Evolutionary conservation across 768 basidiomycete species (phyloP), one percentile per base, ranked within the genome.

Genomic region (Hydnomerulius pinastri): DNA sequence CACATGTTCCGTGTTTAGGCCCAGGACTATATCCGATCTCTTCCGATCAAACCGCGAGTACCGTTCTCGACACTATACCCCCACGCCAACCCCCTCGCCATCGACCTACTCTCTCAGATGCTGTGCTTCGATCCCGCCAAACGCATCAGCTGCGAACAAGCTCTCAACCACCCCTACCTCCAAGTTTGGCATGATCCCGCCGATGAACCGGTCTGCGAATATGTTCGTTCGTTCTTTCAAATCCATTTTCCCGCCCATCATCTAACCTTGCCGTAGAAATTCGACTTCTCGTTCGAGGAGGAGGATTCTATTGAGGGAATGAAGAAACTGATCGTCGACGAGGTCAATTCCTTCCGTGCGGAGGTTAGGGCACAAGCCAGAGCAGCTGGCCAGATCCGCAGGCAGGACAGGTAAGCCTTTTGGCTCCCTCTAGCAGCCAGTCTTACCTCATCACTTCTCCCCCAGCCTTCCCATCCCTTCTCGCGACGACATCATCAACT

Each of bases 101-200:
- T 98, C 58, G 97, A 98, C 67, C 80, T 99, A 18, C 81, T 99
- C 42, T 82, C 86, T 32, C 87, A 91, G 66, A 83, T 98, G 78
- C 78, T 99, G 39, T 87, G 90, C 69, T 99, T 98, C 66, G 97
- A 99, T 66, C 97, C 97, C 32, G 88, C 92, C 15, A 92, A 92
- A 72, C 86, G 96, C 47, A 95, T 98, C 68, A 92, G 90, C 51
- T 98, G 96, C 68, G 92, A 97, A 62, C 86, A 98, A 64, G 97
- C 97, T 2, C 75, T 99, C 43, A 87, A 88, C 46, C 97, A 99
- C 65, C 93, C 95, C 2, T 99, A 98, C 72, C 73, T 92, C 53
- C 83, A 89, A 53, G 97, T 98, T 10, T 99, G 97, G 97, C 95
- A 98, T 65, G 97, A 98, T 68, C 94, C 94, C 17, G 84, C 90